phyloP scores from a whole-genome alignment of 2,329 filamentous ascomycete species.

The Cercospora citrullina region DNA sequence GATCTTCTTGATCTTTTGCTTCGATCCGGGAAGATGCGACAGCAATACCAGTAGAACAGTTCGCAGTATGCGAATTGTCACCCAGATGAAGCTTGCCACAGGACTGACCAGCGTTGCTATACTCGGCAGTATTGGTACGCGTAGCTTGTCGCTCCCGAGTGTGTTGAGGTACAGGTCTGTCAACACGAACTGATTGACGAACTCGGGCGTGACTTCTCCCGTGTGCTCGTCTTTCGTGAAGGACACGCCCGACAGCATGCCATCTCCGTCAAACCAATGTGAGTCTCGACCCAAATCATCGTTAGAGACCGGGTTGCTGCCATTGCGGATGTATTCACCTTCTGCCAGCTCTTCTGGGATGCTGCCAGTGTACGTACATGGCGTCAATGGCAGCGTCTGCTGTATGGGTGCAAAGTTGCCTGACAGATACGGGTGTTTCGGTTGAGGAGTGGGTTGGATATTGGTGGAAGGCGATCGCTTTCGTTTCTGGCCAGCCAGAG shows the following conservation, averaged over 20 bases:
- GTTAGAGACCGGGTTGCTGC: conserved; percentile 66
- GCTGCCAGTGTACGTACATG: conserved; percentile 57
- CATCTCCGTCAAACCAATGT: conserved; percentile 76
- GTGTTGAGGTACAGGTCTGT: conserved; percentile 65
- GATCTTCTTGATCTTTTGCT: conserved; percentile 62
- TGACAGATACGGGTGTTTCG: conserved; percentile 52
- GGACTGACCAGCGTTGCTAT: conserved; percentile 66
- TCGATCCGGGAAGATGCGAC: conserved; percentile 59
- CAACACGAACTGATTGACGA: conserved; percentile 68
- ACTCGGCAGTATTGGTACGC: conserved; percentile 63
- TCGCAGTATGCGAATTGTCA: conserved; percentile 56
- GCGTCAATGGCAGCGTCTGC: conserved; percentile 55
- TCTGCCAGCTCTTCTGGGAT: conserved; percentile 67
- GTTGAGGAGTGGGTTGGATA: conserved; percentile 35
- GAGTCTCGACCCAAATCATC: conserved; percentile 61
- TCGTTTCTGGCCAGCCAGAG: conserved; percentile 30
- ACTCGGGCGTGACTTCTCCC: conserved; percentile 56
- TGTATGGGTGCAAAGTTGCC: conserved; percentile 71
- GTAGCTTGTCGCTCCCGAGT: conserved; percentile 49
- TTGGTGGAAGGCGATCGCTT: conserved; percentile 35
- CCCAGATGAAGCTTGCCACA: conserved; percentile 53
- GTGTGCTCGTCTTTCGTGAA: conserved; percentile 52
- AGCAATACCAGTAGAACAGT: conserved; percentile 59
- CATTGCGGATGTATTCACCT: conserved; percentile 71
- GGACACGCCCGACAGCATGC: conserved; percentile 68